These are phyloP conservation scores for Delphinella strobiligena DNA, from an alignment of 2,329 filamentous ascomycete genomes.

Conservation along the genomic window DNA sequence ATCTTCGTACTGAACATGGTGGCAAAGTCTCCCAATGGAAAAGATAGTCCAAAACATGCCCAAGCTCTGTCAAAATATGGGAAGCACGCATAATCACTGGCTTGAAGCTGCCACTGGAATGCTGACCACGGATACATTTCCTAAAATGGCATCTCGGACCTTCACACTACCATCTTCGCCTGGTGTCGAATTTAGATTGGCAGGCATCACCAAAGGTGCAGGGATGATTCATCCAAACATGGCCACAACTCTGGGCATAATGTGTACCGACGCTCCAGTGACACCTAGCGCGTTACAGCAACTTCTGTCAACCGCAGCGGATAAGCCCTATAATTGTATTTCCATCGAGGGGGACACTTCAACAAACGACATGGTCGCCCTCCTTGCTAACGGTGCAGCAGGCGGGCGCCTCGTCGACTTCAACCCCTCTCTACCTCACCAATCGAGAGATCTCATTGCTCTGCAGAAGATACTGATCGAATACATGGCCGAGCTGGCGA, in stretches of 20 bases:
- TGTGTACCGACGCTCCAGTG: conserved; percentile 84
- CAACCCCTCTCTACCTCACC: conserved; percentile 18
- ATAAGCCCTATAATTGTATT: conserved; percentile 89
- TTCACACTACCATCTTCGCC: conserved; percentile 78
- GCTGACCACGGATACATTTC: conserved; percentile 97
- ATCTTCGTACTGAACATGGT: not conserved
- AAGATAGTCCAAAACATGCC: conserved; percentile 82
- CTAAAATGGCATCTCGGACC: conserved; percentile 76
- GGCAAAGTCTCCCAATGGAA: conserved; percentile 70
- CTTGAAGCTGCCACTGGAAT: conserved; percentile 77
- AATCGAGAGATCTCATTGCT: conserved; percentile 45
- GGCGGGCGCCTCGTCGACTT: not conserved
- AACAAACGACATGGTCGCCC: conserved; percentile 89
- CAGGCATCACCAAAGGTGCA: conserved; percentile 93
- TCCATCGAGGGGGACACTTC: conserved; percentile 95
- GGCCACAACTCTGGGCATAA: conserved; percentile 84
- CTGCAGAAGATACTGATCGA: conserved; percentile 60
- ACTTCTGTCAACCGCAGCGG: conserved; percentile 62
- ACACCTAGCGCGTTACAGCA: conserved; percentile 52
- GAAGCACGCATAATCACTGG: conserved; percentile 73
- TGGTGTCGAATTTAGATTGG: conserved; percentile 64
- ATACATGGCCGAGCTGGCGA: conserved; percentile 74
- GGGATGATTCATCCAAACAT: conserved; percentile 99
- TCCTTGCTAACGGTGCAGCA: conserved; percentile 91
- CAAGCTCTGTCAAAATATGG: conserved; percentile 57